A percentile compares a stretch with the other conserved stretches of the same genome.
Evolutionary conservation across 2,329 filamentous ascomycete genomes (phyloP).

Genomic region (Aureobasidium sp.): DNA sequence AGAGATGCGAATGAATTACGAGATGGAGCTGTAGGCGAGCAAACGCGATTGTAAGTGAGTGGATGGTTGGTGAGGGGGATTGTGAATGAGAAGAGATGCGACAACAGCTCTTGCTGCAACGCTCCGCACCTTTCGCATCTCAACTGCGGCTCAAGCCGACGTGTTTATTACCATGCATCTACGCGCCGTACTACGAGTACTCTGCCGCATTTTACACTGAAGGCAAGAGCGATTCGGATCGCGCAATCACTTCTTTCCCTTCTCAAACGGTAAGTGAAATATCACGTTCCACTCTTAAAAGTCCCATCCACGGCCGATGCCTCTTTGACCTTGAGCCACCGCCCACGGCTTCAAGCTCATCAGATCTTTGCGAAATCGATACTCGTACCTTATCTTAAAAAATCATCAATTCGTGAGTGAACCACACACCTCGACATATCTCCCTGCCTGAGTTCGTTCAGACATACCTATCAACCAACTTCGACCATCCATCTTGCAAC

Average conservation of each 20-base stretch:
- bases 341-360: not conserved
- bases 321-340: not conserved
- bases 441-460: not conserved
- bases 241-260: not conserved
- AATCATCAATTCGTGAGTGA: not conserved
- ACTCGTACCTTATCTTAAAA: not conserved
- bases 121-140: slow-evolving; percentile 4
- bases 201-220: not conserved
- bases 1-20: not conserved
- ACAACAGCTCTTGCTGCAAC: not conserved
- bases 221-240: not conserved
- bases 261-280: not conserved
- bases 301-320: not conserved
- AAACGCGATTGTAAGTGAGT: not conserved
- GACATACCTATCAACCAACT: not conserved
- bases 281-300: no score
- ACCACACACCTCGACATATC: not conserved
- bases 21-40: not conserved
- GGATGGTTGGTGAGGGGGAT: not conserved
- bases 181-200: not conserved
- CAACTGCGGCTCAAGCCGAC: not conserved
- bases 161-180: not conserved
- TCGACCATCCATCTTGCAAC: not conserved
- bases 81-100: not conserved
- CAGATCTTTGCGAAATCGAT: not conserved